Evolutionary conservation across 768 basidiomycete genomes (phyloP).

Genomic region (Lactarius sp.): DNA sequence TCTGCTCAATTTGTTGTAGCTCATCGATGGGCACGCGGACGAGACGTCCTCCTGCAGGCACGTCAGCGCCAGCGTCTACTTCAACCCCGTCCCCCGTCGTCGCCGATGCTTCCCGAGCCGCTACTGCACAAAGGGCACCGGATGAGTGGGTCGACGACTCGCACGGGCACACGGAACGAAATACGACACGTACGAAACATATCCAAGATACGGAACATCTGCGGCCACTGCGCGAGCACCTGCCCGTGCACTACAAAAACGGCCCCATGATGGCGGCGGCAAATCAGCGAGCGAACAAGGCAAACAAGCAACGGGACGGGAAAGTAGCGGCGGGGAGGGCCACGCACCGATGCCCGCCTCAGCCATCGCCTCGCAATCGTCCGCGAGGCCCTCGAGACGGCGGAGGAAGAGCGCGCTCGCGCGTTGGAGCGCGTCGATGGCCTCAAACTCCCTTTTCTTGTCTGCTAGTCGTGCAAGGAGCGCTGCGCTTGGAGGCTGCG

Average conservation of each 20-base stretch:
- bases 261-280: neutral
- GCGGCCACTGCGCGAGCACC: constrained; percentile 75
- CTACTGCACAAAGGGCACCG: constrained; percentile 37
- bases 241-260: constrained; percentile 58
- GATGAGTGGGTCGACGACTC: neutral
- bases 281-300: neutral
- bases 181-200: constrained; percentile 54
- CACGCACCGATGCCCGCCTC: constrained; percentile 62
- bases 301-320: neutral
- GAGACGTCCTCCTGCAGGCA: constrained; percentile 50
- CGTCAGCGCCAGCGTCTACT: neutral
- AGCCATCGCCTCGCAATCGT: constrained; percentile 74
- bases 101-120: constrained; percentile 39
- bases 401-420: constrained; percentile 59
- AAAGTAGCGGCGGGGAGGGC: neutral
- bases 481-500: constrained; percentile 39
- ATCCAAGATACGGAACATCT: constrained; percentile 73
- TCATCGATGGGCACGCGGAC: constrained; percentile 75
- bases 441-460: constrained; percentile 80
- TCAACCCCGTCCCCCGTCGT: constrained; percentile 28
- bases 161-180: neutral
- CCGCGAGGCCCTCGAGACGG: constrained; percentile 61
- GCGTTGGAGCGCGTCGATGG: constrained; percentile 64
- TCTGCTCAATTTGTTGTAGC: constrained; percentile 37
- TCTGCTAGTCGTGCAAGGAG: constrained; percentile 55